Evolutionary conservation across 306 rosid genomes (phyloP), one percentile per base, ranked within the genome.

Genomic region (Sindora glabra): DNA sequence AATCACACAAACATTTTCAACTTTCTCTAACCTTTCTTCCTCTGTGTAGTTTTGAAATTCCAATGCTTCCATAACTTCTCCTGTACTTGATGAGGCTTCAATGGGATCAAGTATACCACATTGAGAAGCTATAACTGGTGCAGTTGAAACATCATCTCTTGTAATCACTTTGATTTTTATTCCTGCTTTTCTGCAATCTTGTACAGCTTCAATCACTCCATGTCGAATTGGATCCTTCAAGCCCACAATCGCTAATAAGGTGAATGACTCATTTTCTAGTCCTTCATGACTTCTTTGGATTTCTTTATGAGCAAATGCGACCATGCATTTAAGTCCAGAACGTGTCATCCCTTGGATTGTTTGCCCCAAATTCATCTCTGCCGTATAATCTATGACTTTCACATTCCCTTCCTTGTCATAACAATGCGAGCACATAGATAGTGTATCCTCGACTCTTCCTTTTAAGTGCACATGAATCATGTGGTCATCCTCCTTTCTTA

Each of bases 381-480:
- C 14, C 1, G 21, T 11, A 48, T 30, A 18, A n/a, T 29, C 44
- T 2, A 62, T 6, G 3, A 8, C 47, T 33, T 48, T 62, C 2
- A 14, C 26, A 9, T 10, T 22, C 24, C 68, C 57, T 29, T 19
- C 36, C 18, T 21, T 8, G 22, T 47, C 68, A 14, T 32, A 62
- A 26, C 48, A 47, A 8, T 26, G n/a, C 23, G 68, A 62, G 23
- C 68, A 62, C 14, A 22, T 19, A 0, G 27, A 11, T 4, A 62
- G 7, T 18, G 22, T 47, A 33, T 18, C 21, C 16, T 62, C 48
- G 6, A 34, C 17, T 18, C 21, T 69, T 32, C 73, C 56, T 69
- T 73, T 73, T 76, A 66, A 69, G 13, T 73, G 76, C 1, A 64
- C 53, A 26, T 65, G 62, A 13, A 17, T 23, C 10, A 59, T 33